Base-by-base conservation (phyloP, 1,139 yeast genomes). In the Geotrichum histeridarum region DNA sequence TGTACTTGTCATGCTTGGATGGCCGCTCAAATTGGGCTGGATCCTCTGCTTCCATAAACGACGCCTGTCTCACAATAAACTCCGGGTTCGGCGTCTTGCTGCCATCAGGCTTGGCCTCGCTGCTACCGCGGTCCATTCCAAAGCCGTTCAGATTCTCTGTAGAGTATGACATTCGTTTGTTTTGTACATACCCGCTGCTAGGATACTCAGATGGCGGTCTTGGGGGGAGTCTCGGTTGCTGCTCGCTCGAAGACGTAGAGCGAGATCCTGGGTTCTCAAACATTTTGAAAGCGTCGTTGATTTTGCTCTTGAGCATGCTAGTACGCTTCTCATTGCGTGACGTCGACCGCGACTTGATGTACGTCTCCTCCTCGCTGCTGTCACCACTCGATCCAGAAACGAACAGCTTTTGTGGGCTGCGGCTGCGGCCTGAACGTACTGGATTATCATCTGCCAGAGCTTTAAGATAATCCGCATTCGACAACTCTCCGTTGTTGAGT, bases 401-500 rank as follows among this genome's bases (percentile, higher is more conserved):
- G 4, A 22, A 15, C 32, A 14, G 5, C 33, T 42, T 22, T 9
- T 27, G 30, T n/a, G 51, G 57, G 12, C 51, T 41, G 37, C 53
- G 32, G 22, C 45, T 49, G 18, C 42, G 53, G 15, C 54, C 50
- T 33, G 70, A 64, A 50, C 63, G 60, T 15, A 70, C 71, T 14
- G 73, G 69, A 50, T 71, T 70, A 44, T 72, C 76, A 30, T 67
- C 67, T 41, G 76, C 75, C 41, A 82, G 72, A 31, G 76, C 74
- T 58, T 80, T 78, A 58, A 87, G 70, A 64, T 85, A 87, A 54
- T 84, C 87, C 48, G 80, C 72, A 55, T 76, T 77, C 48, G 78
- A 77, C 12, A 33, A 14, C 18, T 64, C 63, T 8, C 53, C 54
- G 48, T 61, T 61, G 51, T 69, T 71, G 53, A 71, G 57, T 1